A percentile compares a stretch with the other conserved stretches of the same genome.
phyloP scores from a whole-genome alignment of 1,139 yeast genomes.

The Maudiozyma humilis region DNA sequence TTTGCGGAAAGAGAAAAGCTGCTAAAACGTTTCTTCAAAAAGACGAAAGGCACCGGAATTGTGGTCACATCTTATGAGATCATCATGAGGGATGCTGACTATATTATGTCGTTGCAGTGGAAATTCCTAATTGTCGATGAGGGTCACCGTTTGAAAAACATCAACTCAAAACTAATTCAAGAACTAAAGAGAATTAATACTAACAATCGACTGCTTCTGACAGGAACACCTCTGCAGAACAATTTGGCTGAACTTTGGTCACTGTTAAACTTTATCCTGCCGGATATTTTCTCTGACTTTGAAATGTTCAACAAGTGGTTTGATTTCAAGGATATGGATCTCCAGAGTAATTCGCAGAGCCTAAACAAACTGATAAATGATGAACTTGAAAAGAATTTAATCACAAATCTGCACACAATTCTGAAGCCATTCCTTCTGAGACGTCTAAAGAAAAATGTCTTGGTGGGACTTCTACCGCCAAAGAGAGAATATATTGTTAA shows the following conservation, averaged over 20 bases:
- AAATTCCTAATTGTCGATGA: constrained; percentile 88
- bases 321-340: constrained; percentile 49
- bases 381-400: constrained; percentile 55
- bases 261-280: constrained; percentile 74
- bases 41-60: constrained; percentile 36
- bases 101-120: constrained; percentile 46
- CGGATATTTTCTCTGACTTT: constrained; percentile 85
- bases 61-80: constrained; percentile 80
- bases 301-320: constrained; percentile 91
- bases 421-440: constrained; percentile 80
- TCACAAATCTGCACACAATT: constrained; percentile 75
- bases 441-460: constrained; percentile 67
- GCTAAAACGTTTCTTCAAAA: constrained; percentile 33
- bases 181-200: constrained; percentile 60
- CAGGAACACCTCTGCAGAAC: constrained; percentile 93
- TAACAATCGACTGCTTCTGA: constrained; percentile 63
- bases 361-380: constrained; percentile 42
- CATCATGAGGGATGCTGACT: constrained; percentile 58
- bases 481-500: constrained; percentile 83
- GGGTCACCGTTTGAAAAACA: constrained; percentile 84
- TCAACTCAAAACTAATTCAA: constrained; percentile 64
- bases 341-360: constrained; percentile 36
- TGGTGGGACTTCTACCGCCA: constrained; percentile 58
- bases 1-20: constrained; percentile 40
- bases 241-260: constrained; percentile 88